Base-by-base conservation (phyloP, 176 grass and related monocot genomes). In the Phoenix dactylifera region DNA sequence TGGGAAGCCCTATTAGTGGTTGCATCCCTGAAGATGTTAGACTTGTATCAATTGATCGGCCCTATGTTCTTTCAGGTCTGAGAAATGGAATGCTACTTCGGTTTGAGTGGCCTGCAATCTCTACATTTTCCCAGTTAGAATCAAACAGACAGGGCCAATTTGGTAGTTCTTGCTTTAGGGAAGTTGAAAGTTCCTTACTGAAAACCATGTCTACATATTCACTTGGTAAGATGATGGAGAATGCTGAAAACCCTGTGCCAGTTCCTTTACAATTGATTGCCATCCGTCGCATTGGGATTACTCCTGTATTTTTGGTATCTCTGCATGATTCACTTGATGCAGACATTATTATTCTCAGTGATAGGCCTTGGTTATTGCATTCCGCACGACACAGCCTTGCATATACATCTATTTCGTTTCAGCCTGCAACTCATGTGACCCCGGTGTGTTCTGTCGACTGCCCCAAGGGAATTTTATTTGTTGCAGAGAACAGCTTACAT, bases 51-150 rank as follows among this genome's bases (percentile, higher is more conserved):
- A 74, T 86, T 77, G 93, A 73, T 72, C 80, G 76, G 51, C 72
- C 83, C 56, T 97, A 97, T 73, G 68, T 97, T 66, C 84, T 97
- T 63, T 73, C 84, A 63, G 93, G 93, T 3, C 79, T 97, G 70
- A 87, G 93, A 80, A 97, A 97, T 85, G 93, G 93, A 62, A 91
- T 97, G 87, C 76, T 97, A 53, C 79, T 97, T 51, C 80, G 93
- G 24, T 88, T 97, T 78, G 87, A 97, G 72, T 83, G 80, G 80
- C 56, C 74, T 66, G 60, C 59, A 50, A 63, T 49, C 20, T 35
- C 60, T 26, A 6, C 32, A 22, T 67, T 67, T 62, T 69, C 29
- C 52, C 64, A 62, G 22, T 76, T 75, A 65, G 72, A 86, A 68
- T 20, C 73, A 51, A 64, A 22, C 17, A 68, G 76, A 52, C 56